Conservation (phyloP, 345 rosid genomes). For the Jatropha curcas region DNA sequence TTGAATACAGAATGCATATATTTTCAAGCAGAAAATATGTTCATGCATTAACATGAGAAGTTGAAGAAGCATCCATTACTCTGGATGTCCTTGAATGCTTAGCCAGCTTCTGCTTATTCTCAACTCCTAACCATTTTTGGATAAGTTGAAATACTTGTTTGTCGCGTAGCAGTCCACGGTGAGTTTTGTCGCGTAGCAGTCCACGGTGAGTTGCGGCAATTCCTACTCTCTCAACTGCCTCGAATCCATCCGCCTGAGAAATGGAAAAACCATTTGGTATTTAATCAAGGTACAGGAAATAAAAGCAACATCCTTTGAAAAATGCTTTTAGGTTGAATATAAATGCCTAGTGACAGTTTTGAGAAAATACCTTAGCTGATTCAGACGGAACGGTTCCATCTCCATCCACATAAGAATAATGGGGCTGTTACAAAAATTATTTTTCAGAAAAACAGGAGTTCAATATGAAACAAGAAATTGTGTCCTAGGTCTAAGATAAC, state of each 20-base stretch:
- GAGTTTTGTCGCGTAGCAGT: constrained; percentile 53
- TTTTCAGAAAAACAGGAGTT: background rate
- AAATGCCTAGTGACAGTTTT: constrained; percentile 18
- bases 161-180: constrained; percentile 61
- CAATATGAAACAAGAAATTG: background rate
- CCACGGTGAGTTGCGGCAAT: constrained; percentile 61
- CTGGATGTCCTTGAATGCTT: constrained; percentile 38
- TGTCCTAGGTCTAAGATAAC: background rate
- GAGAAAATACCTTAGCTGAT: constrained; percentile 61
- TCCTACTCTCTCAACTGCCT: constrained; percentile 65
- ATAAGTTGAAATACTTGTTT: constrained; percentile 52
- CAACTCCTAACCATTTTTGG: constrained; percentile 70
- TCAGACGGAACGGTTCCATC: constrained; percentile 94
- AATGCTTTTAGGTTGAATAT: background rate
- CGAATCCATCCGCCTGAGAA: constrained; percentile 63
- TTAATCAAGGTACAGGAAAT: background rate
- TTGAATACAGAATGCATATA: too few species aligned
- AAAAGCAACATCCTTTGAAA: too few species aligned
- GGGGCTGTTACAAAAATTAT: constrained; percentile 49
- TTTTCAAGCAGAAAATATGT: background rate
- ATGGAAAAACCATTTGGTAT: background rate
- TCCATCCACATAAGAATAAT: constrained; percentile 78
- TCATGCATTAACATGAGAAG: background rate
- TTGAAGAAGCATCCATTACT: constrained; percentile 56
- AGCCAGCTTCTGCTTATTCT: constrained; percentile 32